Base-by-base conservation (phyloP, 2,329 filamentous ascomycete species). In the Bipolaris bicolor region DNA sequence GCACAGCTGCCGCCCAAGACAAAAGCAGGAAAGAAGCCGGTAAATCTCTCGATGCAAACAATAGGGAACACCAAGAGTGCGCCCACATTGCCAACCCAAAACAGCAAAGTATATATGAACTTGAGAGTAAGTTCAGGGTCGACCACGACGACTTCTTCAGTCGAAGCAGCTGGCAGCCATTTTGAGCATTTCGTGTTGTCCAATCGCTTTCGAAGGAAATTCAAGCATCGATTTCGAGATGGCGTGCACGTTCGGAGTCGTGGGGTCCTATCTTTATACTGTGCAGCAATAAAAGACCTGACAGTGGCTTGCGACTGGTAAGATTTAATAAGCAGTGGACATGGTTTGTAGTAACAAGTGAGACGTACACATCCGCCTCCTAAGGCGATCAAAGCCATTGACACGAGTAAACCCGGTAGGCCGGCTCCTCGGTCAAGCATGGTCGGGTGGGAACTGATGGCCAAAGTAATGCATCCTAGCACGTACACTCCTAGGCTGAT, bases 21-120 rank as follows among this genome's bases (percentile, higher is more conserved):
- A 66, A 83, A 91, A 2, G 86, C 88, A 1, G 82, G 82, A 83
- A 88, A 84, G 76, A 90, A 92, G 3, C 86, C 87, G 55, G 87
- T 75, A 65, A 88, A 82, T 56, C 83, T 78, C 73, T 92, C 90
- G 79, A 91, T 83, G 70, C 86, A 87, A 1, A 86, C 86, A 0
- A 87, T 91, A 6, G 84, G 86, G 64, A 76, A 70, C 52, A 85
- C 79, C 0, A 85, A 89, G 6, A 92, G 79, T 1, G 87, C 85
- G n/a, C 89, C 90, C 15, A 92, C 65, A 75, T 92, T 91, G 70
- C 69, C 70, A 10, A 73, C 44, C 77, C 77, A 79, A 54, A 76
- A 80, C 52, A 73, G 76, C 1, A 76, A 48, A 44, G 74, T 77
- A 64, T 76, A 79, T 13, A 79, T 76, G 57, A 73, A 78, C 46